These are phyloP conservation scores for Didymella glomerata DNA, from an alignment of 2,329 filamentous ascomycete genomes.

Conservation along the genomic window DNA sequence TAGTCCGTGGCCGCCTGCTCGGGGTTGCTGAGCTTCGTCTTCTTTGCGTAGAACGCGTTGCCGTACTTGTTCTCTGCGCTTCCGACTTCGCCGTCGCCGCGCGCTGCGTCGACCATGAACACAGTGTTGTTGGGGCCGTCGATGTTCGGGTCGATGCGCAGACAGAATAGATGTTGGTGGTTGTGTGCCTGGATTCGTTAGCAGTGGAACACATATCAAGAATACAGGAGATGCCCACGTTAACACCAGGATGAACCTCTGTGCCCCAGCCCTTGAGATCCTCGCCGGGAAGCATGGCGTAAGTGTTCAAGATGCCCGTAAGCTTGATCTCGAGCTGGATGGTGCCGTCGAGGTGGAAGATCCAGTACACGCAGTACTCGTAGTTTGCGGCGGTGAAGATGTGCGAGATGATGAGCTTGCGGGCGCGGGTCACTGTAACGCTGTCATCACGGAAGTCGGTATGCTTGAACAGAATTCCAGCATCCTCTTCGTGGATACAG, in stretches of 20 bases:
- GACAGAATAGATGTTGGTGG: slow-evolving; percentile 93
- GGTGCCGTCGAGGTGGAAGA: slow-evolving; percentile 90
- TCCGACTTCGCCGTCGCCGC: slow-evolving; percentile 76
- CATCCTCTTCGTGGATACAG: slow-evolving; percentile 94
- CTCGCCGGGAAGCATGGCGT: slow-evolving; percentile 79
- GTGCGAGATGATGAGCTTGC: slow-evolving; percentile 87
- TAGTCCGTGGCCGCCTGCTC: slow-evolving; percentile 79
- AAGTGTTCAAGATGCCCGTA: slow-evolving; percentile 93
- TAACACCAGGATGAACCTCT: slow-evolving; percentile 88
- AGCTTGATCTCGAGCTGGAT: slow-evolving; percentile 90
- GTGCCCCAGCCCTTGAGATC: slow-evolving; percentile 89
- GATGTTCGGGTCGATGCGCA: slow-evolving; percentile 86
- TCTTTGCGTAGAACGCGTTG: slow-evolving; percentile 87
- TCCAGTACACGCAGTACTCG: slow-evolving; percentile 89
- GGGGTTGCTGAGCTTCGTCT: slow-evolving; percentile 78
- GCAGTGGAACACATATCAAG: no score
- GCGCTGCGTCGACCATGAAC: slow-evolving; percentile 80
- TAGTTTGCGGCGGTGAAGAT: slow-evolving; percentile 97
- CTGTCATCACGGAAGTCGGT: slow-evolving; percentile 93
- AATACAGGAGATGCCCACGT: no score
- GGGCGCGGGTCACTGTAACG: slow-evolving; percentile 82
- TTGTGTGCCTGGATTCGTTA: slow-evolving; percentile 76
- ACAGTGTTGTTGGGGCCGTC: slow-evolving; percentile 87
- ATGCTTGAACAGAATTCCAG: slow-evolving; percentile 92
- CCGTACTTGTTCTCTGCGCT: slow-evolving; percentile 86